phyloP scores from a whole-genome alignment of 2,329 filamentous ascomycete species.

The Cadophora sp. region DNA sequence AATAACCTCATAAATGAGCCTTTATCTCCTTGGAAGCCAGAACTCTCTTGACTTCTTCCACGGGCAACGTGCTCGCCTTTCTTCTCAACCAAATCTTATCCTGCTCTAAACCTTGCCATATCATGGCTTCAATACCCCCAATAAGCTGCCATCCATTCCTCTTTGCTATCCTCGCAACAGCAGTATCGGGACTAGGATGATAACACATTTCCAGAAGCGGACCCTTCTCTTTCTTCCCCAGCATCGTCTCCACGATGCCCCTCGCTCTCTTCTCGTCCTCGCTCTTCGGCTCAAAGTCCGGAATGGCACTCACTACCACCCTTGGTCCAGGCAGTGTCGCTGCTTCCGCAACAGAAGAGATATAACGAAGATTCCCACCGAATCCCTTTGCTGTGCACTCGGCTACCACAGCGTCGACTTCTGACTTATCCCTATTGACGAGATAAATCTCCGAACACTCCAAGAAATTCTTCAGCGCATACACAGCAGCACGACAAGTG shows the following conservation, averaged over 20 bases:
- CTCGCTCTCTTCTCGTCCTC: slow-evolving; percentile 67
- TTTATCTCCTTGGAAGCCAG: slow-evolving; percentile 45
- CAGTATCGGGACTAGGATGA: slow-evolving; percentile 40
- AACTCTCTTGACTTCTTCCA: slow-evolving; percentile 62
- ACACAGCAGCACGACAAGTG: slow-evolving; percentile 78
- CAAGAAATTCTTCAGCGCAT: slow-evolving; percentile 75
- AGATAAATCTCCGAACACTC: slow-evolving; percentile 74
- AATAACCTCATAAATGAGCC: slow-evolving; percentile 7
- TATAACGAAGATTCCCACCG: slow-evolving; percentile 64
- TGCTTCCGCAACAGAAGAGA: slow-evolving; percentile 68
- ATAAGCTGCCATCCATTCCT: slow-evolving; percentile 38
- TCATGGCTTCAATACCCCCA: slow-evolving; percentile 41
- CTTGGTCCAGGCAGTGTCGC: slow-evolving; percentile 62
- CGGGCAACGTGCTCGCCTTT: slow-evolving; percentile 63
- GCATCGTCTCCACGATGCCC: slow-evolving; percentile 45
- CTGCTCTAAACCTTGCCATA: slow-evolving; percentile 44
- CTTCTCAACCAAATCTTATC: slow-evolving; percentile 58
- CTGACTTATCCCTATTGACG: slow-evolving; percentile 73
- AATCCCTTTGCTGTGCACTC: slow-evolving; percentile 68
- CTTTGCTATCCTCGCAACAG: slow-evolving; percentile 33
- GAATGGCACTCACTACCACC: slow-evolving; percentile 76
- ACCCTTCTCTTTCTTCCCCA: slow-evolving; percentile 46
- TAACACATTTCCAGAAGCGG: slow-evolving; percentile 44
- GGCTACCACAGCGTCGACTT: slow-evolving; percentile 70
- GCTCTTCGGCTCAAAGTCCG: slow-evolving; percentile 75